phyloP scores from a whole-genome alignment of 2,329 filamentous ascomycete species.

The Penicillium sp. region DNA sequence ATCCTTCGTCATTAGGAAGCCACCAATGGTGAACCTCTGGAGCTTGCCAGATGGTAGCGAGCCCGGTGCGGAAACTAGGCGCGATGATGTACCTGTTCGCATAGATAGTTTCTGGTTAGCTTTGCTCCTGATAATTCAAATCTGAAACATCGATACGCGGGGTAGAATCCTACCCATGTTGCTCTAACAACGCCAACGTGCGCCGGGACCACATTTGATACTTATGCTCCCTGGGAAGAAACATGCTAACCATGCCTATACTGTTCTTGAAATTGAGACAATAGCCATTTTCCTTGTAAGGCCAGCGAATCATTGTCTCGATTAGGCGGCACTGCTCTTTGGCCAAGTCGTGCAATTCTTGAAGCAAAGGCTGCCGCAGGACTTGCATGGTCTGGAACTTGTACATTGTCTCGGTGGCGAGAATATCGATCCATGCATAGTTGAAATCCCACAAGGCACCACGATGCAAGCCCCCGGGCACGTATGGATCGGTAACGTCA shows the following conservation, averaged over 20 bases:
- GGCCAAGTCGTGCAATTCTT: conserved; percentile 61
- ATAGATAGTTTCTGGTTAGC: neutral
- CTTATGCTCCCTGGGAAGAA: conserved; percentile 70
- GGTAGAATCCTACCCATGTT: conserved; percentile 63
- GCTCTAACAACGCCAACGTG: conserved; percentile 76
- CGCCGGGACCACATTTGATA: conserved; percentile 76
- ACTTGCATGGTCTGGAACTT: conserved; percentile 66
- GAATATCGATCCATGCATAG: conserved; percentile 71
- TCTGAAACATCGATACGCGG: neutral
- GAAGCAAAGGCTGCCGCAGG: conserved; percentile 49
- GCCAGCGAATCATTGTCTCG: conserved; percentile 72
- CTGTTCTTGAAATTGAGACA: conserved; percentile 72
- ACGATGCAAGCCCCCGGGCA: conserved; percentile 67
- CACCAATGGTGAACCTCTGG: conserved; percentile 77
- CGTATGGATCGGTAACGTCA: conserved; percentile 72
- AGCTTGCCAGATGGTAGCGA: conserved; percentile 73
- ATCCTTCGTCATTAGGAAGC: conserved; percentile 78
- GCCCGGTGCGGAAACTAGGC: conserved; percentile 66
- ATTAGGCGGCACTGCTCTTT: conserved; percentile 73
- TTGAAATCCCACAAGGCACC: conserved; percentile 72
- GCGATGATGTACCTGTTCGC: conserved; percentile 77
- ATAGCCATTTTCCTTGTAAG: conserved; percentile 66
- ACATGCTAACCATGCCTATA: conserved; percentile 72
- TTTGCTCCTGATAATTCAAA: neutral
- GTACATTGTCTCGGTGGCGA: conserved; percentile 77